Evolutionary conservation across 257 asterid species (phyloP).

Genomic region (Plantago major): DNA sequence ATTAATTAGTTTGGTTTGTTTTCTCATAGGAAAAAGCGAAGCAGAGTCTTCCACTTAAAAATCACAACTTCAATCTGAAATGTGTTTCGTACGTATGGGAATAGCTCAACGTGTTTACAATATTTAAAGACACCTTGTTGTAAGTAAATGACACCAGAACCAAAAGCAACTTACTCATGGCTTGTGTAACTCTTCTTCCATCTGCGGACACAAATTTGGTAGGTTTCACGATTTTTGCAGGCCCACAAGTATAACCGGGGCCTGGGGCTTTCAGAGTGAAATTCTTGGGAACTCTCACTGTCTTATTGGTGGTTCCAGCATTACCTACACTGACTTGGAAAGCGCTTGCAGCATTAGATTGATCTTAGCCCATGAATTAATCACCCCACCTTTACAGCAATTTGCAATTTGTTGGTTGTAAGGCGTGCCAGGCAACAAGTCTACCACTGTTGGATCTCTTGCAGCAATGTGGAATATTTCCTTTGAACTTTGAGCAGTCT

Average conservation of each 20-base stretch:
- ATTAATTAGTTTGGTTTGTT: background rate
- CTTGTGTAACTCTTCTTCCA: constrained; percentile 9
- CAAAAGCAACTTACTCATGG: background rate
- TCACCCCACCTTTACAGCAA: constrained; percentile 8
- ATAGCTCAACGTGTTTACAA: background rate
- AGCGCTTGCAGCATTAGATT: constrained; percentile 3
- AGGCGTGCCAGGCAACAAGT: too few relatives aligned
- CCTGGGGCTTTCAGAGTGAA: constrained; percentile 4
- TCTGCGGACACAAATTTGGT: background rate
- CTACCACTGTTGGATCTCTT: background rate
- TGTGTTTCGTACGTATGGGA: background rate
- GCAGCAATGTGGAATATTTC: background rate
- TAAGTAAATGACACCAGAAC: too few relatives aligned
- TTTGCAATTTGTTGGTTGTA: constrained; percentile 7
- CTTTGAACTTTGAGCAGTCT: constrained; percentile 43
- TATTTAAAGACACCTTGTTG: too few relatives aligned
- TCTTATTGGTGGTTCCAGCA: constrained; percentile 3
- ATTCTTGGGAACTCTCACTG: constrained; percentile 1
- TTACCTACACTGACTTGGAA: background rate
- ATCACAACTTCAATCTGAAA: background rate
- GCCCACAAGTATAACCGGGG: constrained; percentile 3
- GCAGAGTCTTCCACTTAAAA: background rate
- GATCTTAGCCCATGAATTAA: constrained; percentile 7
- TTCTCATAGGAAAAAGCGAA: too few relatives aligned
- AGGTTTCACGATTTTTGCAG: constrained; percentile 1